Base-by-base conservation (phyloP, 176 grass and related monocot species). In the Carex myosuroides region DNA sequence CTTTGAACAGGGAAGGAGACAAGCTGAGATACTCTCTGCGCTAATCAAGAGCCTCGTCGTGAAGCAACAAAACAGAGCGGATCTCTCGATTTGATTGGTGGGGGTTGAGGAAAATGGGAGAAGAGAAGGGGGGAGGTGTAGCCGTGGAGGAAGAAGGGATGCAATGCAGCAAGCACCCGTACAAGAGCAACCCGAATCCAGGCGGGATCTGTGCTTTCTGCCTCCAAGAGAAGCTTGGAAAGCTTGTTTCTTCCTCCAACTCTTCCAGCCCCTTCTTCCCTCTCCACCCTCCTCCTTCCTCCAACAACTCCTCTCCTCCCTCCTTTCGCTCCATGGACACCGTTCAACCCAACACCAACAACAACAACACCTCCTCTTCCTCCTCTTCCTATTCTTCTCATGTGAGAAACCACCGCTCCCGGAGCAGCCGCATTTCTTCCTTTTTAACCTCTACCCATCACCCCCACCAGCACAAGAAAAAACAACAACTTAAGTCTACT, bases 181-280 rank as follows among this genome's bases (percentile, higher is more conserved):
- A 92, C 90, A 92, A 91, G 8, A 89, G 86, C 5, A 94, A 89
- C 44, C 80, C 85, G 12, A 87, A 90, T 0, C 92, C 85, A 4
- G 92, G 92, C 0, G 97, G 93, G 82, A 95, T 99, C 79, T 99
- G 97, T 85, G 93, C 97, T 61, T 95, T 99, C 76, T 99, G 97
- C 73, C 91, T 99, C 60, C 97, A 99, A 85, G 97, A 99, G 90
- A 99, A 99, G 91, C 93, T 99, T 17, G 97, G 97, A 69, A 94
- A 90, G 90, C 86, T 99, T 21, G 97, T 99, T 1, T 94, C 93
- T 1, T 99, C 97, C 13, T 94, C 93, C 80, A 99, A 99, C 83
- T 90, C 97, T 77, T 88, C 85, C 83, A 90, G 85, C 7, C 94
- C 94, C 73, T 91, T 94, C 68, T 85, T 90, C 54, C 92, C 88